Conservation (phyloP, 176 grass and related monocot genomes). For the Tillandsia fasciculata region DNA sequence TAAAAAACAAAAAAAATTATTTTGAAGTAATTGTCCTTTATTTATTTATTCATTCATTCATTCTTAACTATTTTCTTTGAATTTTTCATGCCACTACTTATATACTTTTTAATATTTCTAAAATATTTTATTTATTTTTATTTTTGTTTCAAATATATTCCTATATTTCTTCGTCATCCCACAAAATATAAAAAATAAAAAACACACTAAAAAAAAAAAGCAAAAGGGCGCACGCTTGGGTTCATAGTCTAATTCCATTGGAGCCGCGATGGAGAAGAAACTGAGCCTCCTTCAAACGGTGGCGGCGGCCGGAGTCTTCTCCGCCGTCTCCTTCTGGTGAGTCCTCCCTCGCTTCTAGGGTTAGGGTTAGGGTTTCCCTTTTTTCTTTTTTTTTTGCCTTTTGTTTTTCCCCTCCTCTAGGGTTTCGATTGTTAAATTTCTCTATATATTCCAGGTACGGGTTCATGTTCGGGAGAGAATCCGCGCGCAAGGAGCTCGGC, state of each 20-base stretch:
- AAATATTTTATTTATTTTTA: too few relatives aligned
- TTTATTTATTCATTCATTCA: too few relatives aligned
- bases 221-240: too few relatives aligned
- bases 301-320: constrained; percentile 80
- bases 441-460: constrained; percentile 46
- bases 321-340: constrained; percentile 84
- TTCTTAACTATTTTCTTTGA: too few relatives aligned
- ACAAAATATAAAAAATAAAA: too few relatives aligned
- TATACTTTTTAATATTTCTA: too few relatives aligned
- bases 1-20: too few relatives aligned
- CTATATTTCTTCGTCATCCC: too few relatives aligned
- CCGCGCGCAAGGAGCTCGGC: constrained; percentile 73
- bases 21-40: too few relatives aligned
- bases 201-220: too few relatives aligned
- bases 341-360: not conserved
- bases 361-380: not conserved
- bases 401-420: not conserved
- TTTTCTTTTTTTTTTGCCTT: not conserved
- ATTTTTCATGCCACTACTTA: too few relatives aligned
- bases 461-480: constrained; percentile 99
- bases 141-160: too few relatives aligned
- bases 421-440: not conserved
- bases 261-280: constrained; percentile 38
- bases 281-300: constrained; percentile 72
- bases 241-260: not conserved